These are phyloP conservation scores for Coprinellus micaceus DNA, from an alignment of 768 basidiomycete genomes.

Conservation along the genomic window DNA sequence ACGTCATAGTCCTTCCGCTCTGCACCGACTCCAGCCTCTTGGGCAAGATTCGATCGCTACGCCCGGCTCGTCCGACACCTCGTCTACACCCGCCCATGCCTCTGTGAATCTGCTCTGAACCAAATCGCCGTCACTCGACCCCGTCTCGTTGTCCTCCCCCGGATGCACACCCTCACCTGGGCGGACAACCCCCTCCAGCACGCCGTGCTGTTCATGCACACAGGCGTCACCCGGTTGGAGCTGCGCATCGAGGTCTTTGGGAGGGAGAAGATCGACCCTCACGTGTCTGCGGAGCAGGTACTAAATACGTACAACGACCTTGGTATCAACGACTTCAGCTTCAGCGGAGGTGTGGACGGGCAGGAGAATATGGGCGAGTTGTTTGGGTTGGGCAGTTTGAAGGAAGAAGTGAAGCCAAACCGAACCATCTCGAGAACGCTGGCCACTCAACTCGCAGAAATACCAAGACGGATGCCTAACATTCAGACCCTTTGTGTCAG, in stretches of 20 bases:
- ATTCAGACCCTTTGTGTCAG: conserved; percentile 6
- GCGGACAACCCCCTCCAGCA: conserved; percentile 9
- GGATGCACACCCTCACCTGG: conserved; percentile 14
- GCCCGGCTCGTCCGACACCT: conserved; percentile 20
- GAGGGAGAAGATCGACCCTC: not conserved
- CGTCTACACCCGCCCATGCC: conserved; percentile 14
- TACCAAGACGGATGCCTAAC: conserved; percentile 11
- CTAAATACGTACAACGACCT: not conserved
- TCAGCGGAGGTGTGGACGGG: not conserved
- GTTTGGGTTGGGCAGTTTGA: not conserved
- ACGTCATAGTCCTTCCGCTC: conserved; percentile 14
- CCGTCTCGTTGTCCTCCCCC: conserved; percentile 8
- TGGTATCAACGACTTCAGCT: not conserved
- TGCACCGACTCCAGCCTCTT: conserved; percentile 13
- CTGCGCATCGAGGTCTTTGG: conserved; percentile 8
- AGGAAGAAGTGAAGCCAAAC: not conserved
- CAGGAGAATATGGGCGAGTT: not conserved
- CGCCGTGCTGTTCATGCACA: conserved; percentile 14
- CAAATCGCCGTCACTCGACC: conserved; percentile 11
- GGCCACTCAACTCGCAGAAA: conserved; percentile 8
- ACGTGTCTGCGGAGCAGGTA: not conserved
- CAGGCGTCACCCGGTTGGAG: conserved; percentile 9
- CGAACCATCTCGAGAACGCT: not conserved
- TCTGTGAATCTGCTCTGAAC: not conserved
- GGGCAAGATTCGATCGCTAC: conserved; percentile 20